Conservation (phyloP, 495 filamentous ascomycete genomes). For the Talaromyces borbonicus region DNA sequence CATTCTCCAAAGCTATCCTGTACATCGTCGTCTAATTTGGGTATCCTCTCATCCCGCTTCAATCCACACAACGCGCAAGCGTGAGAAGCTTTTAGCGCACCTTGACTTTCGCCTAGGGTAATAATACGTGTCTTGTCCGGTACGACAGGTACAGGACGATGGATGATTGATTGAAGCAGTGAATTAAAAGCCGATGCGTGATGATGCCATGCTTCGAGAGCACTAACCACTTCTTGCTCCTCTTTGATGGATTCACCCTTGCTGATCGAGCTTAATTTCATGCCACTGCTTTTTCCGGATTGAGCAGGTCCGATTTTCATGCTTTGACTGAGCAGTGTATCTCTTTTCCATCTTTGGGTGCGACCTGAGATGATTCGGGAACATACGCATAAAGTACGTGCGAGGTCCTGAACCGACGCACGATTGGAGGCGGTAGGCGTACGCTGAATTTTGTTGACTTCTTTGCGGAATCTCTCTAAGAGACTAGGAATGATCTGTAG, state of each 20-base stretch:
- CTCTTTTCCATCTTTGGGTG: conserved; percentile 80
- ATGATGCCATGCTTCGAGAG: conserved; percentile 57
- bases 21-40: conserved; percentile 62
- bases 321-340: conserved; percentile 71
- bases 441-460: not conserved
- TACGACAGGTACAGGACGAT: conserved; percentile 54
- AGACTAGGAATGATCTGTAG: conserved; percentile 63
- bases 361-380: conserved; percentile 80
- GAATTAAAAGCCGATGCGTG: conserved; percentile 32
- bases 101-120: conserved; percentile 43
- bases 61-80: conserved; percentile 85
- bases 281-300: conserved; percentile 56
- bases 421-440: not conserved
- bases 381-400: conserved; percentile 50
- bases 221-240: conserved; percentile 77
- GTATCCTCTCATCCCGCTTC: conserved; percentile 73
- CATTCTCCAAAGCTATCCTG: conserved; percentile 90
- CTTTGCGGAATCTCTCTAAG: conserved; percentile 37
- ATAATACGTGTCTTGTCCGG: conserved; percentile 50
- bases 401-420: conserved; percentile 15
- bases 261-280: conserved; percentile 82
- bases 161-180: conserved; percentile 25
- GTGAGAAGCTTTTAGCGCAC: conserved; percentile 58
- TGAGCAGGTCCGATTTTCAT: conserved; percentile 75
- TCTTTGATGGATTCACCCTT: conserved; percentile 72